Conservation (phyloP, 208 protist species). For the Naegleria fowleri region DNA sequence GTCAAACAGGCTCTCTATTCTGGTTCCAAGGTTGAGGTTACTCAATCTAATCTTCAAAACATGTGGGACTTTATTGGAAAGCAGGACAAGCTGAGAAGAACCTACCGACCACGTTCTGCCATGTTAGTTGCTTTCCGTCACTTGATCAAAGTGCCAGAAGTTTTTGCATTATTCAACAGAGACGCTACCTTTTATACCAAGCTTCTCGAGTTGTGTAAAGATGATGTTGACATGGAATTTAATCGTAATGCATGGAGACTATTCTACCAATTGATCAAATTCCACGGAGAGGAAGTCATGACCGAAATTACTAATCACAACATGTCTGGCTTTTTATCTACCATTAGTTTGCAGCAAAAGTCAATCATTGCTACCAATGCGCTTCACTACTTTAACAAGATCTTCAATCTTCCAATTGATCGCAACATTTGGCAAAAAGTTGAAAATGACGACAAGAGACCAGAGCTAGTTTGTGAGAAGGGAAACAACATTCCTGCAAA, state of each 20-base stretch:
- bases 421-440: background rate
- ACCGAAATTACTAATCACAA: background rate
- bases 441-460: background rate
- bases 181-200: background rate
- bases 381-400: conserved; percentile 18
- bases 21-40: background rate
- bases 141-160: background rate
- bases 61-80: conserved; percentile 22
- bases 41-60: background rate
- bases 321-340: background rate
- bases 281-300: background rate
- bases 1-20: background rate
- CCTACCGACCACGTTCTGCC: background rate
- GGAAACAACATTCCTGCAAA: background rate
- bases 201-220: background rate
- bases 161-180: background rate
- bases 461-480: background rate
- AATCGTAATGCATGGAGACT: conserved; percentile 27
- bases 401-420: background rate
- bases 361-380: background rate
- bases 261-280: conserved; percentile 16
- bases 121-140: background rate
- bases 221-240: conserved; percentile 20
- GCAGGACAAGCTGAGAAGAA: background rate
- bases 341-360: background rate